Evolutionary conservation across 2,329 filamentous ascomycete species (phyloP).

Genomic region (Periconia digitata): DNA sequence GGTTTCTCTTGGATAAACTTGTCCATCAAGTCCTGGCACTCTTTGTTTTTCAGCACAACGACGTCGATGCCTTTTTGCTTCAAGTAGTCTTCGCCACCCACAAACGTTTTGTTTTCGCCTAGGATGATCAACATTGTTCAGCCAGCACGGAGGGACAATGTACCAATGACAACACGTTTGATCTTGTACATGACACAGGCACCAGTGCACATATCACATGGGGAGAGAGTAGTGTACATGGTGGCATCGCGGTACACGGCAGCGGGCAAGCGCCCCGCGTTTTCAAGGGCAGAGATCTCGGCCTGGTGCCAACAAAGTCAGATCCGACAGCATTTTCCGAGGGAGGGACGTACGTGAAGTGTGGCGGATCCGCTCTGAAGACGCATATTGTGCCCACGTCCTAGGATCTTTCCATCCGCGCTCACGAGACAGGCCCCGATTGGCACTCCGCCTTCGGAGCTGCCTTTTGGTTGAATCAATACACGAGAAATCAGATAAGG

Average conservation of each 20-base stretch:
- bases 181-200: conserved; percentile 77
- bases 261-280: conserved; percentile 71
- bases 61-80: conserved; percentile 70
- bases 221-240: conserved; percentile 82
- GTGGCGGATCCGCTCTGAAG: conserved; percentile 72
- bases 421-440: conserved; percentile 66
- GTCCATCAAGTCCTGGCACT: conserved; percentile 70
- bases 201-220: conserved; percentile 81
- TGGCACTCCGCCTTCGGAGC: conserved; percentile 60
- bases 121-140: not conserved
- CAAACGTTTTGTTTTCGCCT: conserved; percentile 70
- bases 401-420: conserved; percentile 68
- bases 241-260: conserved; percentile 69
- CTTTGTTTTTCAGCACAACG: conserved; percentile 66
- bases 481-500: not conserved
- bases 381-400: conserved; percentile 73
- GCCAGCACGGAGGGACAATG: not conserved
- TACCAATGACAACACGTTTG: conserved; percentile 69
- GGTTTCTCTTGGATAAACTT: conserved; percentile 73
- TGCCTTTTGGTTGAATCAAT: conserved; percentile 37
- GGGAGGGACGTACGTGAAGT: conserved; percentile 62
- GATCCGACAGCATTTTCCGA: not conserved
- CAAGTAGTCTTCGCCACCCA: conserved; percentile 73
- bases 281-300: conserved; percentile 75
- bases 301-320: conserved; percentile 53